A percentile compares a stretch with the other conserved stretches of the same genome.
Conservation (phyloP, 768 basidiomycete species). For the Termitomyces sp. region DNA sequence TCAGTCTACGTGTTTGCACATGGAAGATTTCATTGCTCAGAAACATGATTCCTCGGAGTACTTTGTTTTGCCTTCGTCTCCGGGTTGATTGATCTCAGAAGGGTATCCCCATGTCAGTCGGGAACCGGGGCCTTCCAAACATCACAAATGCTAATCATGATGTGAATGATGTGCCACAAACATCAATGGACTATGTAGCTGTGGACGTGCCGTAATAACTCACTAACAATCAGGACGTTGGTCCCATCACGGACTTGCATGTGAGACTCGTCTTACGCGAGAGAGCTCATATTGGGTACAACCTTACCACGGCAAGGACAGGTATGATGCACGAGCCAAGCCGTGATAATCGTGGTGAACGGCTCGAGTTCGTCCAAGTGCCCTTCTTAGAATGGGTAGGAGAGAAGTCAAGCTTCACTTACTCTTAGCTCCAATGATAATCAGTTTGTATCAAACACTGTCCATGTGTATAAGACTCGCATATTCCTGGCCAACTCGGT, state of each 20-base stretch:
- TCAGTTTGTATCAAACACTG: background rate
- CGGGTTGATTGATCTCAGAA: background rate
- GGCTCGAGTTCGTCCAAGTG: background rate
- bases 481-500: background rate
- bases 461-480: background rate
- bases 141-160: background rate
- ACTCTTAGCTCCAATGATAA: background rate
- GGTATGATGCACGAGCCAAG: background rate
- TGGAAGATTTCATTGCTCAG: background rate
- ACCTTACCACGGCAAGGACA: background rate
- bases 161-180: background rate
- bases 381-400: background rate
- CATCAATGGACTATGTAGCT: background rate
- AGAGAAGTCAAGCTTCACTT: background rate
- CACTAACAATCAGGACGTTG: background rate
- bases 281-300: too few species aligned
- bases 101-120: background rate
- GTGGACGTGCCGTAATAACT: background rate
- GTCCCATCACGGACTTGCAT: background rate
- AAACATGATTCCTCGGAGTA: background rate
- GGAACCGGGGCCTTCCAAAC: background rate
- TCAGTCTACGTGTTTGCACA: background rate
- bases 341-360: background rate
- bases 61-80: background rate
- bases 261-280: background rate